Conservation (phyloP, 768 basidiomycete species). For the Tulasnella calospora region DNA sequence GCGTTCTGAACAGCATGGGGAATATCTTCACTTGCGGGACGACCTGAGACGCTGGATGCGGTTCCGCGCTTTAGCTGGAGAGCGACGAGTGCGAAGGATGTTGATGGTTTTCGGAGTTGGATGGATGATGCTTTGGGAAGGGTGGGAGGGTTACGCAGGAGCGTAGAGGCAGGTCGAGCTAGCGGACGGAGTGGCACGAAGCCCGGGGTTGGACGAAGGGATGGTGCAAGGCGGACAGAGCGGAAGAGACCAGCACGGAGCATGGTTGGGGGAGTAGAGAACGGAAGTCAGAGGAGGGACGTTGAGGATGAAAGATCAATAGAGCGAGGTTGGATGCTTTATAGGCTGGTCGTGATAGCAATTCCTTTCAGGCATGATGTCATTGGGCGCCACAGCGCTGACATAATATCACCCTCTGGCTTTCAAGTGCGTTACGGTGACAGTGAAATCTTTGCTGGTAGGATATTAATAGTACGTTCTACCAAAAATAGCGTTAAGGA, state of each 20-base stretch:
- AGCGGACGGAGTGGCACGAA: constrained; percentile 7
- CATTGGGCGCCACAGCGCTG: not conserved
- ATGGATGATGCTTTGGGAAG: not conserved
- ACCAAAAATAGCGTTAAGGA: constrained; percentile 18
- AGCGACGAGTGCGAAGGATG: not conserved
- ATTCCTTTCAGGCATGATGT: not conserved
- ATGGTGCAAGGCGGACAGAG: not conserved
- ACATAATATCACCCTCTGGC: not conserved
- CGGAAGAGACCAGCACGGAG: constrained; percentile 5
- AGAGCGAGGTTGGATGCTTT: not conserved
- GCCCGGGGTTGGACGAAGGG: not conserved
- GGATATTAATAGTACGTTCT: constrained; percentile 74
- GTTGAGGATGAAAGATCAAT: not conserved
- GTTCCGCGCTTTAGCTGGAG: constrained; percentile 14
- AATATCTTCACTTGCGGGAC: constrained; percentile 7
- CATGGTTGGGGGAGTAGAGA: constrained; percentile 7
- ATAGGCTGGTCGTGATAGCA: not conserved
- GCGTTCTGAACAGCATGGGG: constrained; percentile 25
- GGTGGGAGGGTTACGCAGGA: constrained; percentile 7
- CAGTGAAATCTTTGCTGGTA: no score
- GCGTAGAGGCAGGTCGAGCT: constrained; percentile 7
- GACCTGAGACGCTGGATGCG: constrained; percentile 8
- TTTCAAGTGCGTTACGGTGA: not conserved
- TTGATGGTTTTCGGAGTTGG: constrained; percentile 3
- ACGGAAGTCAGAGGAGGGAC: not conserved